phyloP scores from a whole-genome alignment of 179 eudicot species.

The Monotropa hypopitys region DNA sequence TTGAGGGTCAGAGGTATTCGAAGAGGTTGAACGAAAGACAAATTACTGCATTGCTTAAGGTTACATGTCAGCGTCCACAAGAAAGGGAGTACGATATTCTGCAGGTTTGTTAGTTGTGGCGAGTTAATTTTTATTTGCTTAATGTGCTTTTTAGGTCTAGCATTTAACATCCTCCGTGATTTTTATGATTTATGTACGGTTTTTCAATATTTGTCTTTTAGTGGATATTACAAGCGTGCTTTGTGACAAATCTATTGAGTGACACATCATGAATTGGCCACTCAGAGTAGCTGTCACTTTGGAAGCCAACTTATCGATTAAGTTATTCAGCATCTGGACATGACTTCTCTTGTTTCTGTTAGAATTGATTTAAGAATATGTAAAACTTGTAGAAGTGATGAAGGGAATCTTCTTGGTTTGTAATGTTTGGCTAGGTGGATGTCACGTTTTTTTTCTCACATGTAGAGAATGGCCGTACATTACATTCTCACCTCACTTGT shows the following conservation, averaged over 20 bases:
- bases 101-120: conserved; percentile 34
- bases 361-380: not conserved
- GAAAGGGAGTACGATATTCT: conserved; percentile 67
- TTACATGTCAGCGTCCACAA: conserved; percentile 85
- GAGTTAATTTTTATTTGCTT: not conserved
- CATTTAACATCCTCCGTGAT: not conserved
- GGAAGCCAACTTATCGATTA: not conserved
- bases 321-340: not conserved
- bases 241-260: not conserved
- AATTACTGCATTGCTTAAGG: conserved; percentile 71
- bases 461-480: not conserved
- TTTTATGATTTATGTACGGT: not conserved
- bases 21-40: conserved; percentile 79
- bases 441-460: not conserved
- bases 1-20: conserved; percentile 77
- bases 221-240: not conserved
- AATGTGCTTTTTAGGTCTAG: not conserved
- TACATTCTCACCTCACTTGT: not conserved
- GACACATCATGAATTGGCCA: not conserved
- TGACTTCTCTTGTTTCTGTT: not conserved
- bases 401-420: not conserved
- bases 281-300: not conserved
- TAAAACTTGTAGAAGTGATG: not conserved
- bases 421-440: not conserved
- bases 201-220: not conserved